Evolutionary conservation across 495 filamentous ascomycete species (phyloP), one percentile per base, ranked within the genome.

Genomic region (Xylaria flabelliformis): DNA sequence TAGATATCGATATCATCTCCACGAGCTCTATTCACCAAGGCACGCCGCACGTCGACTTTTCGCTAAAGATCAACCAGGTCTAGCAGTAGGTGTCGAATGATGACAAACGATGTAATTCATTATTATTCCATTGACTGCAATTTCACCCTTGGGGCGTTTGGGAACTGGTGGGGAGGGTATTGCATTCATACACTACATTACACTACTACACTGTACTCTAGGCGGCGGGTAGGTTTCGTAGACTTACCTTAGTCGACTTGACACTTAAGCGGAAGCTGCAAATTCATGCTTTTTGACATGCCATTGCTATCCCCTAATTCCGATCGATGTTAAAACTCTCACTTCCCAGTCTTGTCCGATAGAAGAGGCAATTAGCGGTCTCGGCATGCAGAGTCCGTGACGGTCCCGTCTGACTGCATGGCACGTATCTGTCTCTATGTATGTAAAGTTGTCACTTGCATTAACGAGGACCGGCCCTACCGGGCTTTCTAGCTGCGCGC

Each of bases 1-100:
- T 62, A 90, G 93, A 97, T 85, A 89, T 99, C 75, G 96, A 99
- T 84, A 93, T 98, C 74, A 87, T 98, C 73, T 97, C 93, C 29
- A 97, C 95, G 39, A 98, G 95, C 77, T 94, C 93, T 51, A 97
- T 99, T 74, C 96, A 99, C 80, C 96, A 99, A 84, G 95, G 97
- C 2, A 93, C 94, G 6, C 87, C 89, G 53, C 95, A 97, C 81
- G 90, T 99, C 51, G 96, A 99, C 79, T 98, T 97, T 78, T 97
- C 95, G 8, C 86, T 99, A 53, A 99, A 99, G 87, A 94, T 99
- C 70, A 78, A 85, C 64, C 77, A 81, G 15, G 80, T 78, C n/a
- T 42, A 79, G 26, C 51, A 17, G 36, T 29, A 26, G 36, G 15
- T 26, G 46, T 21, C 26, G 24, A 36, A 21, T 21, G 0, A 12